These are phyloP conservation scores for Geosmithia flava DNA, from an alignment of 2,329 filamentous ascomycete species.

Conservation along the genomic window DNA sequence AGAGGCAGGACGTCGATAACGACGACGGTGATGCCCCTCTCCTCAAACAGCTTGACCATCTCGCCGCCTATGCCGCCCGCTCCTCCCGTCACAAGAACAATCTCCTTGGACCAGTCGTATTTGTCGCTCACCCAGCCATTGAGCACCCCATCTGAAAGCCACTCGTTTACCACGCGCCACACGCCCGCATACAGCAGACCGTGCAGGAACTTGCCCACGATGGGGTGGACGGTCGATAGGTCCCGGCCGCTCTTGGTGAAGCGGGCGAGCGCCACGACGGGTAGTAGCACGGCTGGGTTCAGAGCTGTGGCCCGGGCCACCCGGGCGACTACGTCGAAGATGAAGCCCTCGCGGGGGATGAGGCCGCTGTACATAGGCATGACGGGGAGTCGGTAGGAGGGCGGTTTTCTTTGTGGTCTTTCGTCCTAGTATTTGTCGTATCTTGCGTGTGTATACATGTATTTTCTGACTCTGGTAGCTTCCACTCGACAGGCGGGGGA, in stretches of 20 bases:
- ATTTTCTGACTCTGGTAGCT: too few relatives aligned
- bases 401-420: too few relatives aligned
- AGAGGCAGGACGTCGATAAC: conserved; percentile 58
- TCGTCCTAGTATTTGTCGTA: too few relatives aligned
- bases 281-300: conserved; percentile 52
- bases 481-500: too few relatives aligned
- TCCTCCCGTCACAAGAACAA: conserved; percentile 65
- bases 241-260: conserved; percentile 51
- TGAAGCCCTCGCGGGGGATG: conserved; percentile 45
- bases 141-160: conserved; percentile 17
- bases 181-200: conserved; percentile 17
- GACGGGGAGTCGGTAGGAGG: too few relatives aligned
- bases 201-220: conserved; percentile 33
- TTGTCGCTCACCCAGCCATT: conserved; percentile 23
- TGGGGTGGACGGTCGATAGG: conserved; percentile 38
- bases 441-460: too few relatives aligned
- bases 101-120: conserved; percentile 56
- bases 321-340: conserved; percentile 44
- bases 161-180: conserved; percentile 13
- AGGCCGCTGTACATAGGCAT: conserved; percentile 35
- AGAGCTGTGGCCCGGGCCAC: conserved; percentile 48
- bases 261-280: conserved; percentile 48
- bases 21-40: conserved; percentile 52
- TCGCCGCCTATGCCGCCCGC: conserved; percentile 60
- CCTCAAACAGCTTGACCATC: conserved; percentile 53